A percentile compares a stretch with the other conserved stretches of the same genome.
Evolutionary conservation across 768 basidiomycete species (phyloP).

Genomic region (Calocera viscosa): DNA sequence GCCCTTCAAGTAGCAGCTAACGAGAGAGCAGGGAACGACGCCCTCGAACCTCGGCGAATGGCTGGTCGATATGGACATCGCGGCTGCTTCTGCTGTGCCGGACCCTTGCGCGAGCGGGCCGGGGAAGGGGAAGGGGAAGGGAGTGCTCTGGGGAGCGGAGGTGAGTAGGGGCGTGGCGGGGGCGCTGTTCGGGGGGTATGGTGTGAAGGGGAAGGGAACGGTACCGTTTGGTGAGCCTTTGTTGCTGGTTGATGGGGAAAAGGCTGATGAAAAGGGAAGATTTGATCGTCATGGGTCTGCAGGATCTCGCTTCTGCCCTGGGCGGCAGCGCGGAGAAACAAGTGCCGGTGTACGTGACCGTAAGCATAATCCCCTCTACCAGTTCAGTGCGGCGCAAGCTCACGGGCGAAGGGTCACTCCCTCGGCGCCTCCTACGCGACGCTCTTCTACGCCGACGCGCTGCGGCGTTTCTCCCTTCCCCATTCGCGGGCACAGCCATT

Average conservation of each 20-base stretch:
- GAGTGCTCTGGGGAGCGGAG: background rate
- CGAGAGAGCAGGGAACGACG: background rate
- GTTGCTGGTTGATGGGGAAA: background rate
- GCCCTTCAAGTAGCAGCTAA: background rate
- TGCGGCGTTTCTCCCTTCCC: background rate
- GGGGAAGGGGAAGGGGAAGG: background rate
- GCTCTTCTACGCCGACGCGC: background rate
- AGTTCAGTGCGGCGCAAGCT: background rate
- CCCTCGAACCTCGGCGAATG: background rate
- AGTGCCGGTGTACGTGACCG: background rate
- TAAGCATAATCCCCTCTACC: background rate
- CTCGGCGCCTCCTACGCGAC: slow-evolving; percentile 7
- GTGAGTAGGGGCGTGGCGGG: background rate
- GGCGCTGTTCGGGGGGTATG: background rate
- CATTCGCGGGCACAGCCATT: background rate
- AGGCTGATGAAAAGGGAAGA: background rate
- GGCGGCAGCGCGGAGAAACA: background rate
- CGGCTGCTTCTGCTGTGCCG: background rate
- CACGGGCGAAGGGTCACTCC: background rate
- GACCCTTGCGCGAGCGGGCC: background rate
- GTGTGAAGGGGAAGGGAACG: background rate
- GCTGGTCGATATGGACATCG: background rate
- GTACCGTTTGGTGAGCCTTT: background rate
- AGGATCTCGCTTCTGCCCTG: background rate
- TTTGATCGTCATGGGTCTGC: background rate